A percentile compares a stretch with the other conserved stretches of the same genome.
Conservation (phyloP, 1,139 yeast species). For the Hansenula anomala region DNA sequence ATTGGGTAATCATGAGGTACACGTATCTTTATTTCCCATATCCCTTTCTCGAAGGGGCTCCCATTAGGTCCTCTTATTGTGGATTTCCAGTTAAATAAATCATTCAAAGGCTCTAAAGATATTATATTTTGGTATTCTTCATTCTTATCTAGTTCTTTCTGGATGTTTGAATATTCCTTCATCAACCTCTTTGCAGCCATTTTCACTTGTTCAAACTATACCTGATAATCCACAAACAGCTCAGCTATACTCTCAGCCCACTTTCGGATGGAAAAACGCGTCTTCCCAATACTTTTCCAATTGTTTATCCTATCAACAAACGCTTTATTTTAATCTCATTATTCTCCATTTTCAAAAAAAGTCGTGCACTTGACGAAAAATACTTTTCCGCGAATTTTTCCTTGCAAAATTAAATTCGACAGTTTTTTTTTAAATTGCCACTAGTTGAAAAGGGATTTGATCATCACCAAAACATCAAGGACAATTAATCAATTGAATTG, state of each 20-base stretch:
- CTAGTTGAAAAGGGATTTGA: background rate
- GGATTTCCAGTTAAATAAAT: constrained; percentile 58
- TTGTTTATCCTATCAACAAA: too few species aligned
- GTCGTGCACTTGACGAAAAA: background rate
- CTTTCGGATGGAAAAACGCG: too few species aligned
- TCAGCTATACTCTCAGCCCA: too few species aligned
- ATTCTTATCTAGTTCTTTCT: constrained; percentile 31
- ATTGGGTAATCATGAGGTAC: constrained; percentile 61
- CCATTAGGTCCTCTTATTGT: constrained; percentile 52
- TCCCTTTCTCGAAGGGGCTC: constrained; percentile 50
- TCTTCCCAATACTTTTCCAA: too few species aligned
- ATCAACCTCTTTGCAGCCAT: constrained; percentile 35
- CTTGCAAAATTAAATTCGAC: background rate
- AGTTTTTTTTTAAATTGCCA: constrained; percentile 1
- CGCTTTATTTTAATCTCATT: too few species aligned
- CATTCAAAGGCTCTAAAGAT: constrained; percentile 39
- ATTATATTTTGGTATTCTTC: constrained; percentile 31
- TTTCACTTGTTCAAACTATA: background rate
- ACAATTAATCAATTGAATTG: too few species aligned
- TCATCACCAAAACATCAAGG: too few species aligned
- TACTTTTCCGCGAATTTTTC: background rate
- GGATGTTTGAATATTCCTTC: constrained; percentile 39
- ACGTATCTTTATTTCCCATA: constrained; percentile 51
- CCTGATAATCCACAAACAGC: too few species aligned
- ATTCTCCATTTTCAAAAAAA: too few species aligned